phyloP scores from a whole-genome alignment of 345 rosid genomes.

The Linum tenue region DNA sequence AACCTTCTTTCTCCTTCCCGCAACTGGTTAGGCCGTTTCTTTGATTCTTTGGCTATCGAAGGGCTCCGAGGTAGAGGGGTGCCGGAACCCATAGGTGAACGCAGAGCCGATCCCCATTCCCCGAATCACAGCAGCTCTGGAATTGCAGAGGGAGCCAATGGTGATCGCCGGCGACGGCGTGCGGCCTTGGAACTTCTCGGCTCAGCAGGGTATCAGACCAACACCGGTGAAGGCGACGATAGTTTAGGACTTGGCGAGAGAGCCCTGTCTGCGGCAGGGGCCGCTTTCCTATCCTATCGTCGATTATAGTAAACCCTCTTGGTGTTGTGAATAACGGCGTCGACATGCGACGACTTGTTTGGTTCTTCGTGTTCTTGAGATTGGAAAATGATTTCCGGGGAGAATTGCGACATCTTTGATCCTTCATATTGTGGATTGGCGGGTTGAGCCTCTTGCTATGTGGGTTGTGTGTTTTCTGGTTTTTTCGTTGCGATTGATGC shows the following conservation, averaged over 20 bases:
- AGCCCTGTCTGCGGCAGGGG: slow-evolving; percentile 87
- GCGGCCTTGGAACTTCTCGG: neutral
- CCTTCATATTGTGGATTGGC: no score
- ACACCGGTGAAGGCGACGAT: slow-evolving; percentile 5
- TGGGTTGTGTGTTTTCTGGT: neutral
- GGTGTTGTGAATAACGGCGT: slow-evolving; percentile 42
- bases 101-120: neutral
- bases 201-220: neutral
- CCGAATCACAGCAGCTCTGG: neutral
- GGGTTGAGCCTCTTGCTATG: neutral
- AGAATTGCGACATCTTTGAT: no score
- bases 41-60: no score
- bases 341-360: no score
- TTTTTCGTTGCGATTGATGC: neutral
- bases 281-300: slow-evolving; percentile 79
- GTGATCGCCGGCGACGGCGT: neutral
- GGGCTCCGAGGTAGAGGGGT: neutral
- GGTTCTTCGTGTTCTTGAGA: no score
- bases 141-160: neutral
- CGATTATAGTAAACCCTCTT: slow-evolving; percentile 79
- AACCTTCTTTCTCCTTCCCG: no score
- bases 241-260: slow-evolving; percentile 61
- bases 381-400: no score
- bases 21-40: no score
- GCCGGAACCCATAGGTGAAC: neutral